phyloP scores from a whole-genome alignment of 805 yeast genomes.

The Saccharomycopsis oosterbeekiorum region DNA sequence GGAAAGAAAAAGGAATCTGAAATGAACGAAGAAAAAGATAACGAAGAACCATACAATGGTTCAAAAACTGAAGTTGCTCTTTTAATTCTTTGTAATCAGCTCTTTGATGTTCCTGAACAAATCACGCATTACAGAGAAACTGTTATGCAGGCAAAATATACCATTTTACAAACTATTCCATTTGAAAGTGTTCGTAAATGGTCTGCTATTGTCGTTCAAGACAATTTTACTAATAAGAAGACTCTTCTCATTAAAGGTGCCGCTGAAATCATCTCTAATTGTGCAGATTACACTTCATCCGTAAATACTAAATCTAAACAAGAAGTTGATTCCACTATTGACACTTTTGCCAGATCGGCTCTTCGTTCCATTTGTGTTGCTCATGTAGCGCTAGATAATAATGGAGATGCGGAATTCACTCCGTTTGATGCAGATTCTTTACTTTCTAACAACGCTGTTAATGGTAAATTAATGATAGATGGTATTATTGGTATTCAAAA shows the following conservation, averaged over 20 bases:
- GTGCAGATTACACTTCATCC: neutral
- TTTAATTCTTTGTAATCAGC: slow-evolving; percentile 52
- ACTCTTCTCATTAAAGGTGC: slow-evolving; percentile 85
- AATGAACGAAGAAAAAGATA: slow-evolving; percentile 6
- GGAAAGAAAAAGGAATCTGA: slow-evolving; percentile 12
- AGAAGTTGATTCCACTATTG: slow-evolving; percentile 33
- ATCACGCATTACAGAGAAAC: slow-evolving; percentile 31
- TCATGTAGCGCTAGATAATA: slow-evolving; percentile 57
- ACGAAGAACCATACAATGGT: slow-evolving; percentile 64
- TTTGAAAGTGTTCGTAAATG: slow-evolving; percentile 90
- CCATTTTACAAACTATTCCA: slow-evolving; percentile 53
- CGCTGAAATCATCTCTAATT: slow-evolving; percentile 59
- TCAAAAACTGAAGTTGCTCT: slow-evolving; percentile 93
- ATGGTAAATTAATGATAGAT: slow-evolving; percentile 41
- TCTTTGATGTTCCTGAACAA: slow-evolving; percentile 29
- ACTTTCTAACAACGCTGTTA: neutral
- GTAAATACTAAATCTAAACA: slow-evolving; percentile 17
- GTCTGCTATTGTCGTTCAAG: slow-evolving; percentile 69
- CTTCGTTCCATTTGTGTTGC: slow-evolving; percentile 84
- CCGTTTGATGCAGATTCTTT: slow-evolving; percentile 1
- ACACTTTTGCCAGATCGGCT: slow-evolving; percentile 63
- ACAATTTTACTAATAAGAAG: slow-evolving; percentile 26
- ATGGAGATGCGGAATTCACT: neutral
- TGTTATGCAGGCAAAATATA: slow-evolving; percentile 28
- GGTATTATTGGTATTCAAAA: slow-evolving; percentile 89